Conservation (phyloP, 2,329 filamentous ascomycete genomes). For the Acrocalymma vagum region DNA sequence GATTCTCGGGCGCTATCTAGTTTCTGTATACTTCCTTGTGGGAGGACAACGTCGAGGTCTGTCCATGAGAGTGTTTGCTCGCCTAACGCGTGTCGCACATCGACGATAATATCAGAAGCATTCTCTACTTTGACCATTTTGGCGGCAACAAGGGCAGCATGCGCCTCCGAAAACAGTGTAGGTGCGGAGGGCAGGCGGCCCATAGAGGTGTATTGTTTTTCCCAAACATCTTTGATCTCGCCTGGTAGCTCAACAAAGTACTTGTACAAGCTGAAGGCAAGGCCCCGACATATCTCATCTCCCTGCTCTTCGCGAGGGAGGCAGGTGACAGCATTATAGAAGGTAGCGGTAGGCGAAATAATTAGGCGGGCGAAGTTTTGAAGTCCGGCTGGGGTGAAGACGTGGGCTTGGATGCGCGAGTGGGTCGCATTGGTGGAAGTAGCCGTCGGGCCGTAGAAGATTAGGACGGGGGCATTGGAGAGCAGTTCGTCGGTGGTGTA, state of each 20-base stretch:
- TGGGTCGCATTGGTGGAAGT: slow-evolving; percentile 88
- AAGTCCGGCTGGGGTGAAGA: slow-evolving; percentile 88
- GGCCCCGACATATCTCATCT: slow-evolving; percentile 88
- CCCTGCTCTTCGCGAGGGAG: slow-evolving; percentile 94
- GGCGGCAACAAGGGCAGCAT: slow-evolving; percentile 89
- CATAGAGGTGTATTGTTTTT: slow-evolving; percentile 59
- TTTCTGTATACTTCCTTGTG: slow-evolving; percentile 72
- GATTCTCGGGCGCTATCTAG: slow-evolving; percentile 56
- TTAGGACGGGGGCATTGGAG: slow-evolving; percentile 80
- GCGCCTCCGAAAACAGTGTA: slow-evolving; percentile 84
- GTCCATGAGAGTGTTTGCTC: slow-evolving; percentile 85
- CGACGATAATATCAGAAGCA: slow-evolving; percentile 73
- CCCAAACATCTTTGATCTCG: slow-evolving; percentile 76
- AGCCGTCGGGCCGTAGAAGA: slow-evolving; percentile 92
- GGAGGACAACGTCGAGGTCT: slow-evolving; percentile 87
- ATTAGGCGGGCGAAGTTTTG: slow-evolving; percentile 91
- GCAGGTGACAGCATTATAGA: slow-evolving; percentile 89
- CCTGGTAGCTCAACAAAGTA: slow-evolving; percentile 91
- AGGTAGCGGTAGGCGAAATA: slow-evolving; percentile 88
- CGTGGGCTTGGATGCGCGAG: slow-evolving; percentile 92
- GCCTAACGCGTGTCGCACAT: slow-evolving; percentile 78
- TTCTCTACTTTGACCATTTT: slow-evolving; percentile 85
- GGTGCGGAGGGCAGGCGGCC: slow-evolving; percentile 70
- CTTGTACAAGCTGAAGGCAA: slow-evolving; percentile 92
- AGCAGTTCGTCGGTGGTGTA: slow-evolving; percentile 86